Base-by-base conservation (phyloP, 2,329 filamentous ascomycete genomes). In the Cytospora mali region DNA sequence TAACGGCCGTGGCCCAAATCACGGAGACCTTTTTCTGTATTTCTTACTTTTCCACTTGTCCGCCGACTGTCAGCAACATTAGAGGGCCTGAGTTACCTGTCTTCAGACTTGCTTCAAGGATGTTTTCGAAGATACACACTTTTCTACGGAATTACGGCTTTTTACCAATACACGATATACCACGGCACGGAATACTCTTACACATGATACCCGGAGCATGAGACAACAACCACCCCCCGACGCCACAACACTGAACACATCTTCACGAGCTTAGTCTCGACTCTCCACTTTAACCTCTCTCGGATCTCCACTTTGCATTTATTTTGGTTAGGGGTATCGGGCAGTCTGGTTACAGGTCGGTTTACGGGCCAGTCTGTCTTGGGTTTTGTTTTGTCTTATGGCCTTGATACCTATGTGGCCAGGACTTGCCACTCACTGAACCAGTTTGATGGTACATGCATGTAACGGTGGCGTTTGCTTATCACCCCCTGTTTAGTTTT, bases 121-220 rank as follows among this genome's bases (percentile, higher is more conserved):
- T n/a, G 14, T 5, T n/a, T 27, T 5, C 14, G 35, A 21, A 29
- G 18, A 54, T 31, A 9, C 50, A 35, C n/a, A n/a, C 14, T 33
- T 35, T 54, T 31, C 50, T 48, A 21, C 50, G 50, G 27, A 25
- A 48, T n/a, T 10, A 42, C 27, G 58, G 18, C 10, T 39, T 60
- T 55, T 23, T 49, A n/a, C 58, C 29, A 18, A 53, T 56, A 64
- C 46, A 61, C 52, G 18, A 48, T 55, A 61, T 48, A 64, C 48
- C 50, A 54, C 33, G 62, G 60, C 64, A 67, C 61, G 46, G 61
- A 52, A 66, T 63, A 62, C 59, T 48, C 64, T 55, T 53, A 58
- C 55, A 64, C 60, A 66, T 64, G 68, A 70, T 70, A 69, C 69
- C 68, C 68, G 66, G 68, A 68, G 68, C 59, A 52, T 61, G 62